Evolutionary conservation across 495 filamentous ascomycete species (phyloP).

Genomic region (Geopyxis carbonaria): DNA sequence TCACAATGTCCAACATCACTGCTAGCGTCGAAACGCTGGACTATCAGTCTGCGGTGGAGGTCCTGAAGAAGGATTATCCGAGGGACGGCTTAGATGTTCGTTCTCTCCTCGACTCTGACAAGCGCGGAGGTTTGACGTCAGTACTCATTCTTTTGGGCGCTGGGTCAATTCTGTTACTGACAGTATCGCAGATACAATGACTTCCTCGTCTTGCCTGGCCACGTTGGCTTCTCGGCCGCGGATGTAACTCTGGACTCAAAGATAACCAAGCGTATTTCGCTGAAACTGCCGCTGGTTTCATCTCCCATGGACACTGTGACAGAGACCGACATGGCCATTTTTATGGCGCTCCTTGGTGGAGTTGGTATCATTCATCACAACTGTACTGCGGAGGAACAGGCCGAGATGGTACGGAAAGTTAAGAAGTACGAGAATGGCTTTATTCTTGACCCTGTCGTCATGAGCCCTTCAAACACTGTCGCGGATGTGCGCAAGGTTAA

Average conservation of each 20-base stretch:
- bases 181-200: slow-evolving; percentile 34
- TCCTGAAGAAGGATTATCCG: slow-evolving; percentile 55
- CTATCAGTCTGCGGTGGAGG: slow-evolving; percentile 52
- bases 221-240: slow-evolving; percentile 70
- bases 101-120: slow-evolving; percentile 69
- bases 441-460: slow-evolving; percentile 88
- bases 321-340: slow-evolving; percentile 96
- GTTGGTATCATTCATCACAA: slow-evolving; percentile 98
- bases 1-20: slow-evolving; percentile 19
- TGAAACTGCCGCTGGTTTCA: slow-evolving; percentile 89
- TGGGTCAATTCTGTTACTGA: slow-evolving; percentile 37
- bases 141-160: slow-evolving; percentile 24
- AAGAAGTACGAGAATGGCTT: slow-evolving; percentile 99
- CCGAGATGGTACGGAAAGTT: slow-evolving; percentile 97
- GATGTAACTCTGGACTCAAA: slow-evolving; percentile 77
- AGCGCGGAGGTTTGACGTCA: slow-evolving; percentile 76
- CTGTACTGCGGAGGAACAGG: slow-evolving; percentile 84
- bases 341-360: slow-evolving; percentile 93
- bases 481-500: slow-evolving; percentile 83
- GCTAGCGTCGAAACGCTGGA: slow-evolving; percentile 31
- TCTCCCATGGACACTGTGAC: slow-evolving; percentile 99
- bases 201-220: slow-evolving; percentile 42
- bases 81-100: slow-evolving; percentile 72
- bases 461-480: slow-evolving; percentile 72
- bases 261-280: slow-evolving; percentile 77